Percentiles rank a stretch among this genome's conserved stretches.
Evolutionary conservation across 176 grass and related monocot species (phyloP).

Genomic region (Zoysia pacifica): DNA sequence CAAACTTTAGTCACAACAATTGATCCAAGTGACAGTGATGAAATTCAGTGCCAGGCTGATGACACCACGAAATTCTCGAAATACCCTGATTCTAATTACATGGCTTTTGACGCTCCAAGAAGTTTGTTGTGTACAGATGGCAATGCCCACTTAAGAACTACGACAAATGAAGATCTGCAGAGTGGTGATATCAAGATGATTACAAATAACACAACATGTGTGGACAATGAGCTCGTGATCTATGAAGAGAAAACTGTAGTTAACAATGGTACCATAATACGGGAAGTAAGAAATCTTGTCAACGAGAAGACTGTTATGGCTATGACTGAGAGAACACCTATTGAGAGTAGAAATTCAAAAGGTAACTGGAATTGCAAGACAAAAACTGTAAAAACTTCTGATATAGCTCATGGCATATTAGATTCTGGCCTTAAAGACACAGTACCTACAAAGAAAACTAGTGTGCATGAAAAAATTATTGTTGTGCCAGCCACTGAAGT

Average conservation of each 20-base stretch:
- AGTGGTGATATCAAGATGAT: slow-evolving; percentile 60
- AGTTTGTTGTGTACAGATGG: slow-evolving; percentile 34
- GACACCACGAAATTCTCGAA: slow-evolving; percentile 39
- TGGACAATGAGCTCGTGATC: slow-evolving; percentile 57
- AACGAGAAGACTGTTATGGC: slow-evolving; percentile 51
- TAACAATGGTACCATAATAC: slow-evolving; percentile 52
- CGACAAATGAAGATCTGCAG: slow-evolving; percentile 29
- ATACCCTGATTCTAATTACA: slow-evolving; percentile 44
- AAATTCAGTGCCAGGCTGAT: slow-evolving; percentile 35
- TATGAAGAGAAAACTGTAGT: slow-evolving; percentile 97
- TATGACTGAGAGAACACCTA: slow-evolving; percentile 24
- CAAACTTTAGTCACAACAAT: slow-evolving; percentile 54
- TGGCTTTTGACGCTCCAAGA: slow-evolving; percentile 37
- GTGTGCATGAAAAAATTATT: slow-evolving; percentile 52
- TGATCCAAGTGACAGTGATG: slow-evolving; percentile 50
- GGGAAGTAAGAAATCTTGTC: slow-evolving; percentile 64
- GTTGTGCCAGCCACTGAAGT: slow-evolving; percentile 51
- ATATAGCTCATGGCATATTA: slow-evolving; percentile 34
- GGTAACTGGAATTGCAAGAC: slow-evolving; percentile 34
- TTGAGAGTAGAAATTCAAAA: slow-evolving; percentile 32
- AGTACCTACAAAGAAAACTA: slow-evolving; percentile 40
- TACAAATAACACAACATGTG: slow-evolving; percentile 52
- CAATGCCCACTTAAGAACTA: slow-evolving; percentile 34
- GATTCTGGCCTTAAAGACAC: slow-evolving; percentile 34
- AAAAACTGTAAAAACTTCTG: slow-evolving; percentile 31